phyloP scores from a whole-genome alignment of 805 yeast genomes.

The Hanseniaspora singularis region DNA sequence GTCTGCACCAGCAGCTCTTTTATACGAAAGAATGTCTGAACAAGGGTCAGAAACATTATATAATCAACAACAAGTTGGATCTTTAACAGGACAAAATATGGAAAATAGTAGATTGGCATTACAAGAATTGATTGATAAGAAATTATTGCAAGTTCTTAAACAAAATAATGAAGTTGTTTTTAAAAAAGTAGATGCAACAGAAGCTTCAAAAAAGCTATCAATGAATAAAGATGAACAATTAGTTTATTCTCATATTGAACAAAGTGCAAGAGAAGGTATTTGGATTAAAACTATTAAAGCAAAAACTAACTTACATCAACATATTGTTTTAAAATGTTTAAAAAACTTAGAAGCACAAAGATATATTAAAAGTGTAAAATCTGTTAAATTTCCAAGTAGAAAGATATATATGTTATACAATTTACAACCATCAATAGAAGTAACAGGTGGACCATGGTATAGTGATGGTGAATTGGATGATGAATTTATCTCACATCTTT shows the following conservation, averaged over 20 bases:
- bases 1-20: slow-evolving; percentile 38
- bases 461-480: slow-evolving; percentile 90
- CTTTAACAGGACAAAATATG: slow-evolving; percentile 34
- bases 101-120: slow-evolving; percentile 37
- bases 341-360: slow-evolving; percentile 70
- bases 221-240: slow-evolving; percentile 84
- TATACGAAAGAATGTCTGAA: slow-evolving; percentile 56
- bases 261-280: slow-evolving; percentile 87
- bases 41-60: slow-evolving; percentile 40
- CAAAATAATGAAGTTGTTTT: slow-evolving; percentile 57
- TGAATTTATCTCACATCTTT: slow-evolving; percentile 76
- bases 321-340: slow-evolving; percentile 72
- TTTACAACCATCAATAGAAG: slow-evolving; percentile 85
- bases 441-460: slow-evolving; percentile 99
- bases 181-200: slow-evolving; percentile 59
- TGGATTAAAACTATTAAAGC: slow-evolving; percentile 90
- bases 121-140: slow-evolving; percentile 43
- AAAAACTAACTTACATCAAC: slow-evolving; percentile 79
- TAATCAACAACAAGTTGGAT: slow-evolving; percentile 57
- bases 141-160: slow-evolving; percentile 57
- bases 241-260: slow-evolving; percentile 83
- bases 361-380: slow-evolving; percentile 76
- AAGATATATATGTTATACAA: slow-evolving; percentile 92
- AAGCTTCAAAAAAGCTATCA: slow-evolving; percentile 62
- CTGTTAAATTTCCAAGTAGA: slow-evolving; percentile 85